These are phyloP conservation scores for Pyrus betulifolia DNA, from an alignment of 306 rosid species.

Conservation along the genomic window DNA sequence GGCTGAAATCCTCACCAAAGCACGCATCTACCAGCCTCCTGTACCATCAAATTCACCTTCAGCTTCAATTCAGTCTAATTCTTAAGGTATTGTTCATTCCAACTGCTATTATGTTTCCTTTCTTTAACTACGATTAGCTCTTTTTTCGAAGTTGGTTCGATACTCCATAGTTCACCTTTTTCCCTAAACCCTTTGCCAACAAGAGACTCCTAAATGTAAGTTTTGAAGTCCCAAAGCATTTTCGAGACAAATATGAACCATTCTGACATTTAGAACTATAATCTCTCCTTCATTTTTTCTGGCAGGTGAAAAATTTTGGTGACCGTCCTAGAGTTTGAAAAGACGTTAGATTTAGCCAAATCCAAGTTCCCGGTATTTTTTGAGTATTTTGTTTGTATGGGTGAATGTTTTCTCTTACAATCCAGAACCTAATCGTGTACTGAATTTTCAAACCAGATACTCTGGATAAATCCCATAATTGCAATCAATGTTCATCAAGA, in stretches of 20 bases:
- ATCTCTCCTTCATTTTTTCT: background rate
- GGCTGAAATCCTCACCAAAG: constrained; percentile 80
- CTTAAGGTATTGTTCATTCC: constrained; percentile 8
- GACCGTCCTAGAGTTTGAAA: background rate
- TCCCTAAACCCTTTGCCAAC: background rate
- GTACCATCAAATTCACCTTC: constrained; percentile 5
- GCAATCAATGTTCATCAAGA: background rate
- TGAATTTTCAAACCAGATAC: background rate
- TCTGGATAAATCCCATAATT: background rate
- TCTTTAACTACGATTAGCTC: background rate
- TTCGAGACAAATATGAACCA: background rate
- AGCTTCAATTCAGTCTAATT: background rate
- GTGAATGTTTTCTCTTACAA: background rate
- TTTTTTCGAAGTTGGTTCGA: background rate
- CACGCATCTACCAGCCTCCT: constrained; percentile 69
- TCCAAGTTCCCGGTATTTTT: background rate
- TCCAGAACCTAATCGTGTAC: background rate
- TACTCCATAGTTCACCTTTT: background rate
- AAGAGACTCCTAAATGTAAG: background rate
- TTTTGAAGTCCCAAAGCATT: background rate
- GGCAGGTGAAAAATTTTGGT: background rate
- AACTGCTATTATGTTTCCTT: background rate
- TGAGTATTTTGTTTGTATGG: constrained; percentile 1
- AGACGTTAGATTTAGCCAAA: background rate
- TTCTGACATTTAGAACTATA: background rate